Conservation (phyloP, 2,329 filamentous ascomycete species). For the Tolypocladium nubicola region DNA sequence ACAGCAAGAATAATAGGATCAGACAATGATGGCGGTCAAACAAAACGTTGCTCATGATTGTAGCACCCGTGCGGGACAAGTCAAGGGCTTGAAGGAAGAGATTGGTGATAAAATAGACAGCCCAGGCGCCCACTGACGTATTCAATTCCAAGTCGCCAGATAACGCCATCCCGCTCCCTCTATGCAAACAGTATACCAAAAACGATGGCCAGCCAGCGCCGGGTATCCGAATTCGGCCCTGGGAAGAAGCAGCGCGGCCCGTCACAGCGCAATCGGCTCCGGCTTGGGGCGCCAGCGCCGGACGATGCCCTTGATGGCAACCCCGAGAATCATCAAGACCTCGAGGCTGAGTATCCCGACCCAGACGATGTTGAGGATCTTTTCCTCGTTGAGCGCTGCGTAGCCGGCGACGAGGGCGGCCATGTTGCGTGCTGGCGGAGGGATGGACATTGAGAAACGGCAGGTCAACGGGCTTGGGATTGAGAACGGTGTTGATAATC, state of each 20-base stretch:
- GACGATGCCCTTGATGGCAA: conserved; percentile 17
- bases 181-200: neutral
- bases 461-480: neutral
- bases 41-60: neutral
- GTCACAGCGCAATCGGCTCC: neutral
- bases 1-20: neutral
- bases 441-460: neutral
- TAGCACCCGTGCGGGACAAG: neutral
- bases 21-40: neutral
- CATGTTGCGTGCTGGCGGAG: conserved; percentile 7
- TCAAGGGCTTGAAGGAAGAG: neutral
- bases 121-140: neutral
- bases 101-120: no score
- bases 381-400: conserved; percentile 22
- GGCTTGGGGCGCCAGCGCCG: neutral
- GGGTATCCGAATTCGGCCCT: no score
- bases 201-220: no score
- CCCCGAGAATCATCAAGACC: conserved; percentile 30
- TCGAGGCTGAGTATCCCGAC: conserved; percentile 35
- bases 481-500: neutral
- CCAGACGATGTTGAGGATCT: conserved; percentile 35
- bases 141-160: neutral
- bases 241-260: neutral
- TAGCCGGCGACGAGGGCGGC: conserved; percentile 14
- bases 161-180: neutral